Base-by-base conservation (phyloP, 2,329 filamentous ascomycete species). In the Stagonosporopsis tanaceti region DNA sequence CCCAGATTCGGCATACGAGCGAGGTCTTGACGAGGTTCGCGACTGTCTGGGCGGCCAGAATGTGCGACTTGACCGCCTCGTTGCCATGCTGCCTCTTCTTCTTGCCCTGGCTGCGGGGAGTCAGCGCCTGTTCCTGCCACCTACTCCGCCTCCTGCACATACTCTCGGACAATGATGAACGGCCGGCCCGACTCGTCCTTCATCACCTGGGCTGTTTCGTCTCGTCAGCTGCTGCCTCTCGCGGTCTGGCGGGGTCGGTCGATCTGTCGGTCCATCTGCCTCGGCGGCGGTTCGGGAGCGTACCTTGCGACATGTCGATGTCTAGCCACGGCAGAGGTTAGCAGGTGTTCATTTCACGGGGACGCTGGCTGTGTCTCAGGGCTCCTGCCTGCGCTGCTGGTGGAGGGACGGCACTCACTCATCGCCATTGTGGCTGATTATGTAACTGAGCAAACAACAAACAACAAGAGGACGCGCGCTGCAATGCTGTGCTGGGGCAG, bases 161-260 rank as follows among this genome's bases (percentile, higher is more conserved):
- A 96, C 92, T 99, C 95, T 89, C 95, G 87, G 70, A 99, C 95
- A 64, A 99, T 89, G 76, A 99, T 99, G 80, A 99, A 99, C 37
- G 95, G 95, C 76, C 95, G 88, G 62, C 95, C 95, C 78, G 95
- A 89, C 82, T 99, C 95, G 85, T 99, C 95, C 84, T 97, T 97
- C 84, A 97, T 87, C 79, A 99, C 81, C 78, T 86, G 84, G 72
- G 87, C 87, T 87, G 64, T 69, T 53, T 48, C 50, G 68, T 58
- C 50, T 63, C 22, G 65, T 68, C 60, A 68, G 66, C 67, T 65
- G 60, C 53, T 67, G 62, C 48, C 32, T 47, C n/a, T 3, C 4
- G 32, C 4, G 20, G 20, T 30, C 51, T 14, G 39, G 56, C 28
- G 55, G 40, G 20, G 46, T 28, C 2, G 30, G 3, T 20, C 20